Conservation (phyloP, 495 filamentous ascomycete genomes). For the Aspergillus leporis region DNA sequence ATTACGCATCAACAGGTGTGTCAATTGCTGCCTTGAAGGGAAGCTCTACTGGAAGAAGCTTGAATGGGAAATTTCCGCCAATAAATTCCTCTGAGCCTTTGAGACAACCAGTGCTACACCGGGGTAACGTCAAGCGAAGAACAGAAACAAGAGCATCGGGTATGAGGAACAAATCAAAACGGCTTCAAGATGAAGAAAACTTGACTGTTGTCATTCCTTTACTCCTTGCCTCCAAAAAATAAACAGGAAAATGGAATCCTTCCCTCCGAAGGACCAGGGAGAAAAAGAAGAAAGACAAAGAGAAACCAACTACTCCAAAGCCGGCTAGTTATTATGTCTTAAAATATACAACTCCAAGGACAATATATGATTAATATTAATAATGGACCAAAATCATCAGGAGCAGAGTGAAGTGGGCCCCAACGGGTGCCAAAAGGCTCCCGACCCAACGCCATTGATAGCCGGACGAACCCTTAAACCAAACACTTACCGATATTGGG, state of each 20-base stretch:
- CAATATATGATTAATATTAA: no score
- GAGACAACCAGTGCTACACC: neutral
- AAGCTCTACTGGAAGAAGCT: neutral
- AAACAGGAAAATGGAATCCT: neutral
- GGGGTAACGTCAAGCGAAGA: neutral
- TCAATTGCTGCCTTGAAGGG: constrained; percentile 1
- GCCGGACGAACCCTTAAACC: neutral
- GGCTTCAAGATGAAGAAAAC: neutral
- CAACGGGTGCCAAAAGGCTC: neutral
- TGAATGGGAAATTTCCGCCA: constrained; percentile 5
- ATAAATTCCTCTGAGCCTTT: neutral
- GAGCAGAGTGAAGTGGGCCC: neutral
- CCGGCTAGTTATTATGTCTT: neutral
- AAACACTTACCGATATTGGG: neutral
- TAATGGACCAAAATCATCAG: no score
- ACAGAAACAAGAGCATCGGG: neutral
- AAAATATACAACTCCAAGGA: no score
- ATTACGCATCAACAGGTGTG: neutral
- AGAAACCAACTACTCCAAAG: neutral
- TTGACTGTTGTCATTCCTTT: neutral
- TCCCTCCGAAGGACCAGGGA: neutral
- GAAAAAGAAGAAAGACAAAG: neutral
- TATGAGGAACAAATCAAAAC: neutral
- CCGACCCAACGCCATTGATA: neutral
- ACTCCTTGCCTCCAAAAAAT: neutral